Conservation (phyloP, 106 monocot species). For the Gastrodia elata region DNA sequence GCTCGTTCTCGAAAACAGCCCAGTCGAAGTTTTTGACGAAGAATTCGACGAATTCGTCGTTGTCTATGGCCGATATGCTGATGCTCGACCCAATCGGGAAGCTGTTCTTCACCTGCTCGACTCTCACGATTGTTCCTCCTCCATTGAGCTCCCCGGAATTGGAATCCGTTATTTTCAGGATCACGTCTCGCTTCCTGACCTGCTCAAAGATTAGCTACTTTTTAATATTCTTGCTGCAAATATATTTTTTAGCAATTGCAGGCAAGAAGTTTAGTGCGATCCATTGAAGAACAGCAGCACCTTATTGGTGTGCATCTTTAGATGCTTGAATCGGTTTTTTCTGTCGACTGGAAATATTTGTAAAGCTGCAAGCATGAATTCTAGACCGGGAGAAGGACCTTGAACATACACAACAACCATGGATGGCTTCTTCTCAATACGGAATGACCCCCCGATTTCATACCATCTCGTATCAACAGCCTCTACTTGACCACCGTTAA, state of each 20-base stretch:
- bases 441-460: constrained; percentile 67
- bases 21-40: constrained; percentile 78
- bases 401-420: constrained; percentile 56
- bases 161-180: constrained; percentile 36
- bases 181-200: constrained; percentile 68
- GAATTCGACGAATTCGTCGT: constrained; percentile 69
- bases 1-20: constrained; percentile 88
- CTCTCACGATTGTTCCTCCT: constrained; percentile 17
- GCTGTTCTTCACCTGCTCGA: constrained; percentile 41
- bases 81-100: constrained; percentile 70
- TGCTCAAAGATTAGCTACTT: not conserved
- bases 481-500: constrained; percentile 72
- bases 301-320: constrained; percentile 51
- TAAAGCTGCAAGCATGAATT: constrained; percentile 67
- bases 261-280: not conserved
- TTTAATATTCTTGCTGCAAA: not conserved
- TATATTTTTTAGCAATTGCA: not conserved
- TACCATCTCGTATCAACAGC: constrained; percentile 60
- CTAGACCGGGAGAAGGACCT: constrained; percentile 56
- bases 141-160: constrained; percentile 7
- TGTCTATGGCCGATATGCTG: constrained; percentile 53
- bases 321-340: constrained; percentile 37
- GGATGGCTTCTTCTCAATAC: constrained; percentile 43
- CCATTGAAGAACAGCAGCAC: constrained; percentile 12
- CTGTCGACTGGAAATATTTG: constrained; percentile 68